A percentile compares a stretch with the other conserved stretches of the same genome.
phyloP scores from a whole-genome alignment of 345 rosid species.

The Ceriops zippeliana region DNA sequence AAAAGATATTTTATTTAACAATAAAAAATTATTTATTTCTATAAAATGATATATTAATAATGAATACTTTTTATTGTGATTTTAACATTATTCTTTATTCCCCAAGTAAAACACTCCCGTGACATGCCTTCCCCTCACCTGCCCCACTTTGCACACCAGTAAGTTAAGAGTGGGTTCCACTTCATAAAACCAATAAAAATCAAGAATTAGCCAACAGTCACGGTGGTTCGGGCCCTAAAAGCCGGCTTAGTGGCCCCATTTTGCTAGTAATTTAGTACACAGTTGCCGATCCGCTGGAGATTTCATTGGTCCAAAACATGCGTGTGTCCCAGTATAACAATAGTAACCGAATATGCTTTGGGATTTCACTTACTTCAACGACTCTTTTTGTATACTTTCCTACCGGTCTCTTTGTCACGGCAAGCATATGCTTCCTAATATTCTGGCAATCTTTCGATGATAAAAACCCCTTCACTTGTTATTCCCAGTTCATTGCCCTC shows the following conservation, averaged over 20 bases:
- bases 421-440: constrained; percentile 62
- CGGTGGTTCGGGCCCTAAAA: neutral
- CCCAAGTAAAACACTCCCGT: neutral
- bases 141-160: neutral
- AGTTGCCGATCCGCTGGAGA: too few species aligned
- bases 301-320: too few species aligned
- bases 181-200: neutral
- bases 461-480: constrained; percentile 11
- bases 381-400: constrained; percentile 30
- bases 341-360: constrained; percentile 53
- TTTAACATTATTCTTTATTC: too few species aligned
- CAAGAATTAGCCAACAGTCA: neutral
- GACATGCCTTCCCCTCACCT: neutral
- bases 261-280: too few species aligned
- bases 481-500: neutral
- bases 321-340: constrained; percentile 8
- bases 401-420: constrained; percentile 52
- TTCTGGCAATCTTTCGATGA: constrained; percentile 27
- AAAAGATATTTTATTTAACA: too few species aligned
- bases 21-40: too few species aligned
- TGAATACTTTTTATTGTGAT: too few species aligned
- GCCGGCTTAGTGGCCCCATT: neutral
- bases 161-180: too few species aligned
- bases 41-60: too few species aligned
- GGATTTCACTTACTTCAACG: constrained; percentile 39